Conservation (phyloP, 352 stramenopile genomes). For the Globisporangium recalcitrans region DNA sequence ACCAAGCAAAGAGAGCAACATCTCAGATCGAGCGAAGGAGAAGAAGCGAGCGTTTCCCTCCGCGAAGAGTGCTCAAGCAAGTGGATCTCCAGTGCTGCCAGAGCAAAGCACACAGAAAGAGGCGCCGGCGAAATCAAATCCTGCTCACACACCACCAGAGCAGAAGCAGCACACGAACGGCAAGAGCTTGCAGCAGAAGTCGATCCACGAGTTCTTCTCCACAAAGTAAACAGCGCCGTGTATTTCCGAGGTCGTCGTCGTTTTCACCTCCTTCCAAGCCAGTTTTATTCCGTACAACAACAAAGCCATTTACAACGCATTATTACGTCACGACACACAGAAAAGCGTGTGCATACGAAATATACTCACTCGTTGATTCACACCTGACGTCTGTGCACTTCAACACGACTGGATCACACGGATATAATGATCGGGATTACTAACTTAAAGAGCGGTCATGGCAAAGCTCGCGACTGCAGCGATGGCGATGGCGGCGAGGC, state of each 20-base stretch:
- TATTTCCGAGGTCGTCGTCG: background rate
- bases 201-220: slow-evolving; percentile 12
- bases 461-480: background rate
- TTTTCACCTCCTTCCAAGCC: background rate
- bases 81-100: background rate
- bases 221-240: background rate
- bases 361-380: slow-evolving; percentile 5
- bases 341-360: slow-evolving; percentile 9
- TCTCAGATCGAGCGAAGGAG: background rate
- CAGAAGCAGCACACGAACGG: background rate
- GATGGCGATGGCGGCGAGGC: background rate
- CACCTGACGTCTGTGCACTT: background rate
- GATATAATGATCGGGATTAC: background rate
- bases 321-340: background rate
- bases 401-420: background rate
- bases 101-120: background rate
- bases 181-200: slow-evolving; percentile 11
- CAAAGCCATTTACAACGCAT: too few species aligned
- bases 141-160: background rate
- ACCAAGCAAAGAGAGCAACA: background rate
- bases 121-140: background rate
- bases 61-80: background rate
- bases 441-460: background rate
- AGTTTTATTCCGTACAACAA: background rate
- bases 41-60: background rate